Evolutionary conservation across 2,329 filamentous ascomycete genomes (phyloP).

Genomic region (Sclerotinia borealis): DNA sequence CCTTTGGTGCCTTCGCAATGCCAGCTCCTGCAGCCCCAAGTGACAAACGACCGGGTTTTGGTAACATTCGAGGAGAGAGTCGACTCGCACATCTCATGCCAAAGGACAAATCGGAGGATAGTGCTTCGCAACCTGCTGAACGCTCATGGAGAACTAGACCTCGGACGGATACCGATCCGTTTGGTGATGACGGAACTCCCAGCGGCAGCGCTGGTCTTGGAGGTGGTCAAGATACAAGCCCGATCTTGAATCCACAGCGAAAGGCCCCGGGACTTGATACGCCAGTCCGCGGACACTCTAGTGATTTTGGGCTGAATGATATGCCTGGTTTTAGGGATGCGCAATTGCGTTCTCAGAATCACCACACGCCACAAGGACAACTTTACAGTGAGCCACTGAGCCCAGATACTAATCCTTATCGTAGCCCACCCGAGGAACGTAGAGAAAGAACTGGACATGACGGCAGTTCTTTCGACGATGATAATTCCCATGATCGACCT

Average conservation of each 20-base stretch:
- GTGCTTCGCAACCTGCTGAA: conserved; percentile 45
- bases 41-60: conserved; percentile 67
- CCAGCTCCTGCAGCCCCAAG: conserved; percentile 48
- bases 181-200: conserved; percentile 55
- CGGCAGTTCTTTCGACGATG: conserved; percentile 35
- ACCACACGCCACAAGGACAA: conserved; percentile 34
- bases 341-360: conserved; percentile 39
- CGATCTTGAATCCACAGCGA: conserved; percentile 39
- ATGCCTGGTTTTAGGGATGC: conserved; percentile 53
- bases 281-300: conserved; percentile 37
- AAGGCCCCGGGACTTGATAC: conserved; percentile 40
- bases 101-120: conserved; percentile 67
- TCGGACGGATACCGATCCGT: conserved; percentile 70
- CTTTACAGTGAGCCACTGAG: conserved; percentile 66
- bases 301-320: conserved; percentile 58
- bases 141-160: conserved; percentile 56
- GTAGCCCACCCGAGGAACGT: conserved; percentile 65
- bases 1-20: conserved; percentile 87
- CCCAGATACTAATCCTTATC: conserved; percentile 93
- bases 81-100: conserved; percentile 79
- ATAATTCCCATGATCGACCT: conserved; percentile 41
- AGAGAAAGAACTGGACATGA: conserved; percentile 50
- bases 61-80: conserved; percentile 67
- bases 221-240: conserved; percentile 65
- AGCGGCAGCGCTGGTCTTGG: conserved; percentile 68